Conservation (phyloP, 495 filamentous ascomycete species). For the Aspergillus incahuasiensis region DNA sequence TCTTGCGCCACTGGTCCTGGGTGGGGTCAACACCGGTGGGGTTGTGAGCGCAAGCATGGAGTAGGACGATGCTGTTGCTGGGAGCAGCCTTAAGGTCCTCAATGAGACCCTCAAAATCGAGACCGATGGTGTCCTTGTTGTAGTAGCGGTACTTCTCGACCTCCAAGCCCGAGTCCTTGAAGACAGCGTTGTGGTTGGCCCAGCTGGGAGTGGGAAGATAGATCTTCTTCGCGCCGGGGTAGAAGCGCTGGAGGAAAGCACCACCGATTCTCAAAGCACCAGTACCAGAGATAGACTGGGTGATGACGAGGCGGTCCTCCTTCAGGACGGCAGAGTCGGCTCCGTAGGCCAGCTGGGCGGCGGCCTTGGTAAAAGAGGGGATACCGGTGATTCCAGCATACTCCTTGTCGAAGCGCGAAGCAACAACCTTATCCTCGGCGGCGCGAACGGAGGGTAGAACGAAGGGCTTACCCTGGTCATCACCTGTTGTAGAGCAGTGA, state of each 20-base stretch:
- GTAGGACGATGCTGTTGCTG: slow-evolving; percentile 78
- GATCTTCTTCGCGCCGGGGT: slow-evolving; percentile 84
- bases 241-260: slow-evolving; percentile 87
- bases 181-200: slow-evolving; percentile 97
- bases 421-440: slow-evolving; percentile 83
- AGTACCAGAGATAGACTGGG: slow-evolving; percentile 96
- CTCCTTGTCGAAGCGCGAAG: slow-evolving; percentile 82
- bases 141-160: slow-evolving; percentile 97
- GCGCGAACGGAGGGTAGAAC: slow-evolving; percentile 88
- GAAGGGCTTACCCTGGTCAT: slow-evolving; percentile 95
- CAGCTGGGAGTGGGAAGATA: slow-evolving; percentile 95
- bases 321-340: slow-evolving; percentile 67
- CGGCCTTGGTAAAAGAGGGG: slow-evolving; percentile 86
- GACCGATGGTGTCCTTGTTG: slow-evolving; percentile 95
- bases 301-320: slow-evolving; percentile 79
- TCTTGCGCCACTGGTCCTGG: slow-evolving; percentile 85
- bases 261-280: slow-evolving; percentile 92
- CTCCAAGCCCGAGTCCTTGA: slow-evolving; percentile 85
- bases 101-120: slow-evolving; percentile 93
- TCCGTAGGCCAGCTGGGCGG: slow-evolving; percentile 87
- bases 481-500: slow-evolving; percentile 45
- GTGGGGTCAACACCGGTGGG: slow-evolving; percentile 97
- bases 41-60: slow-evolving; percentile 98
- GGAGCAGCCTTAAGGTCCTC: slow-evolving; percentile 88
- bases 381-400: slow-evolving; percentile 97